A percentile compares a stretch with the other conserved stretches of the same genome.
These are phyloP conservation scores for Chaetomidium leptoderma DNA, from an alignment of 495 filamentous ascomycete genomes.

Conservation along the genomic window DNA sequence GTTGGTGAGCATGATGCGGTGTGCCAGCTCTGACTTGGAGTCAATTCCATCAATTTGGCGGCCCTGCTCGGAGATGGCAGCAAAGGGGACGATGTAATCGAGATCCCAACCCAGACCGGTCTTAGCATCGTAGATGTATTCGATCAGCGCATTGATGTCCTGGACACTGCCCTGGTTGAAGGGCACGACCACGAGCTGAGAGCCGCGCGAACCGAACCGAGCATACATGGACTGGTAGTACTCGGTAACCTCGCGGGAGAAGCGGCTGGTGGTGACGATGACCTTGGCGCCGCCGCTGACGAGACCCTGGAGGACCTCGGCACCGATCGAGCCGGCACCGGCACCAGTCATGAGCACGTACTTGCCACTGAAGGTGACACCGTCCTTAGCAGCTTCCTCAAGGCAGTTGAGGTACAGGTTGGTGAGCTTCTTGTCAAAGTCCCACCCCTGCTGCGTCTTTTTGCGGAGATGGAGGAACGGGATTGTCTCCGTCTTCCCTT, in stretches of 20 bases:
- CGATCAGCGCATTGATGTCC: constrained; percentile 85
- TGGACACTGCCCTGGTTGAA: constrained; percentile 99
- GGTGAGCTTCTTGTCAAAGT: constrained; percentile 98
- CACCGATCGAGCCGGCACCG: constrained; percentile 95
- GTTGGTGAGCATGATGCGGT: constrained; percentile 99
- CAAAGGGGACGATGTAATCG: constrained; percentile 93
- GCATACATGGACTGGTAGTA: constrained; percentile 99
- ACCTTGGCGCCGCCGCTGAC: constrained; percentile 97
- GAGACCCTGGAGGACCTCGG: constrained; percentile 94
- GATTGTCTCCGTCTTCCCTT: constrained; percentile 92
- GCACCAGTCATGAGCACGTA: constrained; percentile 98
- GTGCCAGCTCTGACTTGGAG: constrained; percentile 95
- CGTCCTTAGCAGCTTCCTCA: constrained; percentile 78
- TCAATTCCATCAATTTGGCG: constrained; percentile 97
- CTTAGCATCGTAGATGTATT: constrained; percentile 97
- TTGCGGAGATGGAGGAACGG: constrained; percentile 97
- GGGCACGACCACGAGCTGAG: constrained; percentile 93
- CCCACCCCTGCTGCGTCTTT: constrained; percentile 92
- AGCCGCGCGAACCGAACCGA: constrained; percentile 85
- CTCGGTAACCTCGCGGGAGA: constrained; percentile 95
- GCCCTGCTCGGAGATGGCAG: constrained; percentile 94
- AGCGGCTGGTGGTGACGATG: constrained; percentile 90
- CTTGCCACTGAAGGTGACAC: constrained; percentile 90
- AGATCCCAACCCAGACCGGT: constrained; percentile 96
- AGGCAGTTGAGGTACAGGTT: constrained; percentile 86